A percentile compares a stretch with the other conserved stretches of the same genome.
Conservation (phyloP, 164 flowering plant genomes). For the Liriodendron chinense region DNA sequence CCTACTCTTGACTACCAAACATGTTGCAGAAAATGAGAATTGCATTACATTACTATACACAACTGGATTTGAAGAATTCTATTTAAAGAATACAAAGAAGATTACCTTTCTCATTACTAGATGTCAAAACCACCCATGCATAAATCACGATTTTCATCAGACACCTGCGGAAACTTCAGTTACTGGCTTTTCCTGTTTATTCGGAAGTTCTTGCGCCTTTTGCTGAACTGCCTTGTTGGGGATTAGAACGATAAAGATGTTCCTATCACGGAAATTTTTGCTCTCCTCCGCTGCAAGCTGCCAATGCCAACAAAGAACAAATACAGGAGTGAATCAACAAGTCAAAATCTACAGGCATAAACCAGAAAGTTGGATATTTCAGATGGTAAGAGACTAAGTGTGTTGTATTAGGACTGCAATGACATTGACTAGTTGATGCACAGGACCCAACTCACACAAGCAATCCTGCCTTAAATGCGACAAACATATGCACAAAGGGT, state of each 20-base stretch:
- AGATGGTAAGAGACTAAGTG: neutral
- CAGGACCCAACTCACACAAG: neutral
- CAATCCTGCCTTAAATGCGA: neutral
- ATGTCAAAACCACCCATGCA: slow-evolving; percentile 2
- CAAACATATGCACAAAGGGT: neutral
- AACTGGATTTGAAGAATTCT: neutral
- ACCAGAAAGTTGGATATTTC: neutral
- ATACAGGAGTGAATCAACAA: no score
- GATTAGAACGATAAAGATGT: slow-evolving; percentile 56
- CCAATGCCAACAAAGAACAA: slow-evolving; percentile 10
- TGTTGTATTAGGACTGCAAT: neutral
- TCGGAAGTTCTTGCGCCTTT: slow-evolving; percentile 59
- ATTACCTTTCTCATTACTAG: slow-evolving; percentile 14
- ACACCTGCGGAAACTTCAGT: slow-evolving; percentile 57
- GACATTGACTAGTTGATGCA: neutral
- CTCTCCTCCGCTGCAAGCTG: slow-evolving; percentile 80
- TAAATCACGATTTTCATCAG: slow-evolving; percentile 14
- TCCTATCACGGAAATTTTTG: slow-evolving; percentile 67
- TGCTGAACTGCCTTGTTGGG: slow-evolving; percentile 65
- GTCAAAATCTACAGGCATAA: neutral
- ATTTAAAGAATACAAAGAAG: slow-evolving; percentile 5
- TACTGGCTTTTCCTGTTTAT: slow-evolving; percentile 51
- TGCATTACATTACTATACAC: slow-evolving; percentile 26
- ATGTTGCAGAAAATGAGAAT: neutral
- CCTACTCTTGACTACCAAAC: neutral